Base-by-base conservation (phyloP, 768 basidiomycete genomes). In the Infundibulicybe gibba region DNA sequence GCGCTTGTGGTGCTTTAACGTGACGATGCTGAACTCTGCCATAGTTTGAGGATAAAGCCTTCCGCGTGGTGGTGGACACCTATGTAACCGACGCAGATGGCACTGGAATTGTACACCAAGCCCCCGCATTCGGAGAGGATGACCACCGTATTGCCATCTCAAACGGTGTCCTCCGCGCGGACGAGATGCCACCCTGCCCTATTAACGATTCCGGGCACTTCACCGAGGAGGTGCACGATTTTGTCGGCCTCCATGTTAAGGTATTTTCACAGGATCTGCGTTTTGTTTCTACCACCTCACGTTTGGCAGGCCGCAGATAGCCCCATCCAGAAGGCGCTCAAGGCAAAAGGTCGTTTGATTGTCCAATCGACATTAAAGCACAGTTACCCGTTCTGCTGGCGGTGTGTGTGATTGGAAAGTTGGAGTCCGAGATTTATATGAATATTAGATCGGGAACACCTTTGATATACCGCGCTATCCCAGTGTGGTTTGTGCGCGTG, bases 91-190 rank as follows among this genome's bases (percentile, higher is more conserved):
- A 86, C 55, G 78, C 82, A 13, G 90, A 93, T 49, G 97, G 97
- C 60, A 99, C 97, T 21, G 97, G 97, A 57, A 94, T 98, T 58
- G 97, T 99, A 25, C 97, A 99, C 64, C 97, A 99, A 69, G 93
- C 97, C 2, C 97, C 97, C 2, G 94, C 88, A 0, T 98, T 97
- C 59, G 97, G 97, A 72, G 95, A 98, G 63, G 97, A 99, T 58
- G 97, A 99, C 77, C 91, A 97, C 65, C 89, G 97, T 44, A 81
- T 99, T 57, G 87, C 90, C 20, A 76, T 95, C 50, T 81, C 82
- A 3, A 79, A 95, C 57, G 90, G 87, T 15, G 80, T 97, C 44
- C 63, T 98, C n/a, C 74, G 75, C 19, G 72, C 79, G 1, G 94
- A 95, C 39, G 94, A 97, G 64, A 83, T 94, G 79, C 94, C 97